Conservation (phyloP, 441 rosid genomes). For the Populus hybrid region DNA sequence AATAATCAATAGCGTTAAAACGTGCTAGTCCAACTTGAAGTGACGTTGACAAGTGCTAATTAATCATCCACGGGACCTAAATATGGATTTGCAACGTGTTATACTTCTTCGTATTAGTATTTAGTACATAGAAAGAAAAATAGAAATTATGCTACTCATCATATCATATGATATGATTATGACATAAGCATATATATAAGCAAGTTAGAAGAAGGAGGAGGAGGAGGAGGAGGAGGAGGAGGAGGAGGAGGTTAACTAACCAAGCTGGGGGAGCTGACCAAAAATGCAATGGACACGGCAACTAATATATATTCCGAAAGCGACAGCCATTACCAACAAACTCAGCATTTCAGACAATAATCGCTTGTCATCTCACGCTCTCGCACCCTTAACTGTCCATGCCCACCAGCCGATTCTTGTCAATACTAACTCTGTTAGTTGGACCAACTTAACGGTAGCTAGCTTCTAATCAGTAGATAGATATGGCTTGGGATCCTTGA, state of each 20-base stretch:
- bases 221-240: background rate
- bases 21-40: too few species aligned
- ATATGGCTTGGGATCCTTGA: slow-evolving; percentile 1
- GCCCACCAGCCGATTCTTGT: background rate
- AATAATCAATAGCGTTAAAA: too few species aligned
- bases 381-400: background rate
- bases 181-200: background rate
- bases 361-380: background rate
- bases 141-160: background rate
- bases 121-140: too few species aligned
- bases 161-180: too few species aligned
- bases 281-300: slow-evolving; percentile 15
- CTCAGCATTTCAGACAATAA: background rate
- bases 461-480: background rate
- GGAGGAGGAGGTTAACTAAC: background rate
- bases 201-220: background rate
- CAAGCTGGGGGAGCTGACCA: background rate
- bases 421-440: slow-evolving; percentile 23
- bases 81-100: too few species aligned
- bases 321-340: background rate
- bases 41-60: too few species aligned
- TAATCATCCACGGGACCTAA: too few species aligned
- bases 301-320: slow-evolving; percentile 22
- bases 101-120: too few species aligned
- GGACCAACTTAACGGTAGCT: slow-evolving; percentile 13